These are phyloP conservation scores for Colletotrichum graminicola DNA, from an alignment of 2,329 filamentous ascomycete genomes.

Conservation along the genomic window DNA sequence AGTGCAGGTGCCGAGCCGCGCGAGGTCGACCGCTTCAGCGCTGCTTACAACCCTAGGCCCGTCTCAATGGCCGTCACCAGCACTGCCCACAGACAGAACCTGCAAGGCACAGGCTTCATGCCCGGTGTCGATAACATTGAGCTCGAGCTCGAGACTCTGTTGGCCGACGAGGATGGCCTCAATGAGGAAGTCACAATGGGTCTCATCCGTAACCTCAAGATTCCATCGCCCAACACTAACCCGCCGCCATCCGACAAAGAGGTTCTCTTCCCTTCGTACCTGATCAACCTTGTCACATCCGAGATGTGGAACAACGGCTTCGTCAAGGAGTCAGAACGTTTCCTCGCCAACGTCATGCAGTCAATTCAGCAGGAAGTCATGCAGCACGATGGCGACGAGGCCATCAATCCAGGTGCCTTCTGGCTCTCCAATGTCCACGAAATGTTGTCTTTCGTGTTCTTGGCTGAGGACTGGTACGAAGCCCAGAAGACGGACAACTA, in stretches of 20 bases:
- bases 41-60: slow-evolving; percentile 91
- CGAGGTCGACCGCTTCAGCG: slow-evolving; percentile 90
- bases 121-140: slow-evolving; percentile 91
- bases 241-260: slow-evolving; percentile 97
- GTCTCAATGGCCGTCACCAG: slow-evolving; percentile 92
- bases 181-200: slow-evolving; percentile 98
- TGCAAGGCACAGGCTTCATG: slow-evolving; percentile 82
- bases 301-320: slow-evolving; percentile 99
- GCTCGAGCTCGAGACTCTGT: slow-evolving; percentile 90
- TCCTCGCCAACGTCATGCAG: slow-evolving; percentile 99
- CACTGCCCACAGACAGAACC: slow-evolving; percentile 75
- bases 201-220: slow-evolving; percentile 95
- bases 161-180: slow-evolving; percentile 94
- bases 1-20: slow-evolving; percentile 90
- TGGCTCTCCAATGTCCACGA: slow-evolving; percentile 99
- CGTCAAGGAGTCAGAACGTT: slow-evolving; percentile 98
- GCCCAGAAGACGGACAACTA: slow-evolving; percentile 99
- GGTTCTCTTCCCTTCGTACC: slow-evolving; percentile 96
- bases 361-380: slow-evolving; percentile 99
- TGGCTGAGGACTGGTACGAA: slow-evolving; percentile 99
- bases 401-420: slow-evolving; percentile 96
- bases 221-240: slow-evolving; percentile 86
- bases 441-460: slow-evolving; percentile 99
- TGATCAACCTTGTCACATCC: slow-evolving; percentile 98
- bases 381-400: slow-evolving; percentile 97